Evolutionary conservation across 768 basidiomycete genomes (phyloP), one percentile per base, ranked within the genome.

Genomic region (Solioccasus polychromus): DNA sequence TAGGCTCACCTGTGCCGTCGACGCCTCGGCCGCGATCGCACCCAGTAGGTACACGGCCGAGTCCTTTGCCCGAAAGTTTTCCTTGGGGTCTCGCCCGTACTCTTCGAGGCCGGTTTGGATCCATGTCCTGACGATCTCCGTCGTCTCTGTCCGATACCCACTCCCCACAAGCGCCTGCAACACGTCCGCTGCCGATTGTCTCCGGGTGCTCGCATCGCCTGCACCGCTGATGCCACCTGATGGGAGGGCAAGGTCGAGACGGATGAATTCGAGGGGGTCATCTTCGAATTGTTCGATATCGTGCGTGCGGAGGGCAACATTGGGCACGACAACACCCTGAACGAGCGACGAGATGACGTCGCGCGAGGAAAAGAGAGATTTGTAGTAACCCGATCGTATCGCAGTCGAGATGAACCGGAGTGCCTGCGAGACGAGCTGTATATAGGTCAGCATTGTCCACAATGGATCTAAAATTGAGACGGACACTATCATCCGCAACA

Each of bases 271-370:
- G 30, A 95, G 78, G 1, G 96, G 94, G 54, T 96, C 94, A 50
- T 98, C 96, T 67, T 96, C 93, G 58, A 99, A 98, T 64, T 92
- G 85, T 58, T 99, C 96, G 39, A 90, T 77, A 45, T 97, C 94
- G 54, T 92, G 88, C 30, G 88, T 85, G 50, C 93, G 79, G 12
- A 98, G 73, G 12, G 79, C 72, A 47, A 96, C 89, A 57, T 96
- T 97, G n/a, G 95, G 93, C 22, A 98, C 76, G 20, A 97, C 86
- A 46, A 98, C 91, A 42, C 89, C 87, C 64, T 92, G 83, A 5
- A 92, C 81, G 45, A 99, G 82, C 3, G 81, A 79, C 11, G 82
- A 79, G 44, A 97, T 85, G 1, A 86, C 92, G 2, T 87, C 84
- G n/a, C 74, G 74, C 2, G 85, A 73, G 39, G 89, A 88, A 63